Conservation (phyloP, 306 rosid species). For the Cucurbita maxima region DNA sequence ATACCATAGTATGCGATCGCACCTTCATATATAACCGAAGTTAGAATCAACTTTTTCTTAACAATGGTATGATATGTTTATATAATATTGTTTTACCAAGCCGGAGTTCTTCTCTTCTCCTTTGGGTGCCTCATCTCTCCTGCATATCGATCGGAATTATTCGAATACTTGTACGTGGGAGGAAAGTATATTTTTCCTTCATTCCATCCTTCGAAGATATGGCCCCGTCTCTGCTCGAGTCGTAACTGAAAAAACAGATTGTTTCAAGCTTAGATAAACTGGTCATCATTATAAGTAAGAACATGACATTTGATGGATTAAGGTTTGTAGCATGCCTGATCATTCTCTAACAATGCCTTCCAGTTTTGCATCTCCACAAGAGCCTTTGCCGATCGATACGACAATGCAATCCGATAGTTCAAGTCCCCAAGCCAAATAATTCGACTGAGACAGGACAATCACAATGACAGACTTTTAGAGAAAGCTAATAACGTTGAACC, state of each 20-base stretch:
- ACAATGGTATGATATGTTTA: no score
- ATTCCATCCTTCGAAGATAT: slow-evolving; percentile 77
- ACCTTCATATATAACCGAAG: slow-evolving; percentile 40
- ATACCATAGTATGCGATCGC: slow-evolving; percentile 90
- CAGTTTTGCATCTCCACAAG: slow-evolving; percentile 97
- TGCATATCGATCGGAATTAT: slow-evolving; percentile 87
- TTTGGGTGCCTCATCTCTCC: slow-evolving; percentile 69
- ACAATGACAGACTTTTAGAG: not conserved
- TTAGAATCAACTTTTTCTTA: not conserved
- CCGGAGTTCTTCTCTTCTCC: slow-evolving; percentile 98
- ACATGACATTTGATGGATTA: not conserved
- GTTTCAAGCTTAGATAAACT: slow-evolving; percentile 16
- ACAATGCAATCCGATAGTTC: slow-evolving; percentile 89
- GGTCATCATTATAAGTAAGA: not conserved
- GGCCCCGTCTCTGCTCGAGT: slow-evolving; percentile 65
- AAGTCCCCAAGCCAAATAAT: slow-evolving; percentile 96
- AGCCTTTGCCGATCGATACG: slow-evolving; percentile 92
- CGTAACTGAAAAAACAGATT: slow-evolving; percentile 46
- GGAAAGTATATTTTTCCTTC: slow-evolving; percentile 96
- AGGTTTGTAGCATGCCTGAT: slow-evolving; percentile 53
- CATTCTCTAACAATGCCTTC: slow-evolving; percentile 80
- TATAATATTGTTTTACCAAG: slow-evolving; percentile 41
- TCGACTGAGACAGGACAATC: slow-evolving; percentile 40
- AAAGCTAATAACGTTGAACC: not conserved
- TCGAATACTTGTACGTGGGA: slow-evolving; percentile 94